These are phyloP conservation scores for Aspergillus nidulans DNA, from an alignment of 495 filamentous ascomycete genomes.

Conservation along the genomic window DNA sequence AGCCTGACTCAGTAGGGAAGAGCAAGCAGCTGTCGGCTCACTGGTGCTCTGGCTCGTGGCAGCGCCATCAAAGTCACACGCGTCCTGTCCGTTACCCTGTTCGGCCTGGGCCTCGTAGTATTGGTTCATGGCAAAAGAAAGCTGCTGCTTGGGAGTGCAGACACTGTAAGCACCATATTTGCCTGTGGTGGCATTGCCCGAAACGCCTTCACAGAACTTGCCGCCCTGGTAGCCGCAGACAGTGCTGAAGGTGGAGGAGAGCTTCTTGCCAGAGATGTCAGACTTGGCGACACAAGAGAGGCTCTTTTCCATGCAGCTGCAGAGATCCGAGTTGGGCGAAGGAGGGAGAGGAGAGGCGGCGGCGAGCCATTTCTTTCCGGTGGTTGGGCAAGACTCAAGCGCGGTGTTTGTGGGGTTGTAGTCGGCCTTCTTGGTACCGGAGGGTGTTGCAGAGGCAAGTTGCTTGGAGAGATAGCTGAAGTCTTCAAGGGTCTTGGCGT, in stretches of 20 bases:
- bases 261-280: constrained; percentile 46
- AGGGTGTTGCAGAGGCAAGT: constrained; percentile 63
- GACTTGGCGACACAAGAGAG: constrained; percentile 61
- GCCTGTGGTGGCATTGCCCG: constrained; percentile 62
- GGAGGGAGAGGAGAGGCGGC: constrained; percentile 63
- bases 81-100: constrained; percentile 39
- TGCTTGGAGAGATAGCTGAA: constrained; percentile 66
- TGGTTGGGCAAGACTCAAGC: constrained; percentile 62
- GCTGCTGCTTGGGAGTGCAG: constrained; percentile 71
- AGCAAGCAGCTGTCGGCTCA: constrained; percentile 48
- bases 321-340: constrained; percentile 71
- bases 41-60: constrained; percentile 49
- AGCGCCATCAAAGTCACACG: constrained; percentile 76
- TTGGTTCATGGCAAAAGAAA: constrained; percentile 71
- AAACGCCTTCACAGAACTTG: constrained; percentile 67
- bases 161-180: constrained; percentile 82
- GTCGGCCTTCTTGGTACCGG: constrained; percentile 49
- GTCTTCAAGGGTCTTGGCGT: constrained; percentile 58
- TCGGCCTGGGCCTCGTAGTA: constrained; percentile 66
- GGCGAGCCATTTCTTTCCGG: constrained; percentile 62
- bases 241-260: constrained; percentile 62
- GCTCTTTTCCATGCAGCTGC: constrained; percentile 72
- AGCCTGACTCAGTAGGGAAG: constrained; percentile 52
- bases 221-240: constrained; percentile 56
- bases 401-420: constrained; percentile 74